Base-by-base conservation (phyloP, 179 eudicot species). In the Beta macrorhiza region DNA sequence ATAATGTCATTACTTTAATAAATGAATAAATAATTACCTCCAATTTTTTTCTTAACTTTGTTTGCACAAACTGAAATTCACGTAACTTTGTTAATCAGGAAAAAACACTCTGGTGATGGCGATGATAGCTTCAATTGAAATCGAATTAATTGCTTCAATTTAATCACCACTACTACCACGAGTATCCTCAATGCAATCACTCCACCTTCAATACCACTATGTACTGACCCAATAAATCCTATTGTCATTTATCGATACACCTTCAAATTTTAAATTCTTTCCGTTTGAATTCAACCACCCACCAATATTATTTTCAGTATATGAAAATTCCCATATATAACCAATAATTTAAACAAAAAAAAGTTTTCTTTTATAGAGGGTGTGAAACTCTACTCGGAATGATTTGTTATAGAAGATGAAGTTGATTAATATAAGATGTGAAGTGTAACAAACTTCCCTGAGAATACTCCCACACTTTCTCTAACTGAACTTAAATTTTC, bases 191-290 rank as follows among this genome's bases (percentile, higher is more conserved):
- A 81, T 80, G 80, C 67, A 80, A 83, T 80, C 64, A 80, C 83
- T 47, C 83, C 77, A 51, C 78, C 67, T 78, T 20, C 80, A 63
- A 62, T 42, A 47, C 70, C 79, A 65, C 78, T 84, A 72, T 81
- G 51, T 67, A 80, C 84, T 59, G 74, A 81, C 82, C 79, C 84
- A 49, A 84, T 78, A 73, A 81, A 81, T 29, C 80, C 78, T 78
- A 78, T 84, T 78, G 87, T 84, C 84, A 84, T 84, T 84, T 81
- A 84, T 84, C 75, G 82, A 17, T 61, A 78, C 84, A 83, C 84
- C 69, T 67, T 32, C 5, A 72, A 15, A 12, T 72, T 83, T 61
- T 79, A 16, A 9, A 49, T 59, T 74, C 16, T 0, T 1, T 19
- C 5, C 44, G 16, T 17, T 62, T 14, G 53, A 70, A 58, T 17